Conservation (phyloP, 139 green algal genomes). For the Astrephomene gubernaculifera region DNA sequence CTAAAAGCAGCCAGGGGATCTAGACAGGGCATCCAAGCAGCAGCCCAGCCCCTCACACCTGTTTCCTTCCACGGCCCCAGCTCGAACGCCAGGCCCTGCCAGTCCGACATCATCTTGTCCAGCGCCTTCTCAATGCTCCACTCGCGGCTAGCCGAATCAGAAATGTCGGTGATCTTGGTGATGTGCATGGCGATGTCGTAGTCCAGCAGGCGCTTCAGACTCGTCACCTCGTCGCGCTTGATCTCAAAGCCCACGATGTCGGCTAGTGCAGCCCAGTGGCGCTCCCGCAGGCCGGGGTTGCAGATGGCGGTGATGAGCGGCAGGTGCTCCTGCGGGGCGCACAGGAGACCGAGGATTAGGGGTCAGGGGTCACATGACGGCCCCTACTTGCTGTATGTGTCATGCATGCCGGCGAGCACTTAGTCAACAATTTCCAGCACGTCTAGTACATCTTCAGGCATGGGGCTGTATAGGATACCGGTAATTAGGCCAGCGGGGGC, state of each 20-base stretch:
- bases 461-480: too few species aligned
- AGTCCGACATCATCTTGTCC: conserved; percentile 68
- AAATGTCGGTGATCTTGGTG: conserved; percentile 51
- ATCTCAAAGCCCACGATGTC: conserved; percentile 80
- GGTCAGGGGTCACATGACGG: too few species aligned
- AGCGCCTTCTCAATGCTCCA: conserved; percentile 71
- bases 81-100: conserved; percentile 75
- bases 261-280: conserved; percentile 79
- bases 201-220: conserved; percentile 73
- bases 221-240: conserved; percentile 74
- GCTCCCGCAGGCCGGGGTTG: conserved; percentile 78
- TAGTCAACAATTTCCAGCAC: too few species aligned
- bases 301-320: conserved; percentile 80
- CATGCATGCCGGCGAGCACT: too few species aligned
- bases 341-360: too few species aligned
- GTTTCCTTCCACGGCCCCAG: conserved; percentile 78
- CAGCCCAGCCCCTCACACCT: conserved; percentile 38
- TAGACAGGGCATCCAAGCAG: too few species aligned
- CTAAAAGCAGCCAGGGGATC: too few species aligned
- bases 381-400: too few species aligned
- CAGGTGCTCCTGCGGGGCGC: conserved; percentile 66
- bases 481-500: too few species aligned
- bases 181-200: conserved; percentile 71
- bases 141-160: conserved; percentile 61
- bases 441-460: too few species aligned